phyloP scores from a whole-genome alignment of 805 yeast species.

The Metschnikowia rubicola region DNA sequence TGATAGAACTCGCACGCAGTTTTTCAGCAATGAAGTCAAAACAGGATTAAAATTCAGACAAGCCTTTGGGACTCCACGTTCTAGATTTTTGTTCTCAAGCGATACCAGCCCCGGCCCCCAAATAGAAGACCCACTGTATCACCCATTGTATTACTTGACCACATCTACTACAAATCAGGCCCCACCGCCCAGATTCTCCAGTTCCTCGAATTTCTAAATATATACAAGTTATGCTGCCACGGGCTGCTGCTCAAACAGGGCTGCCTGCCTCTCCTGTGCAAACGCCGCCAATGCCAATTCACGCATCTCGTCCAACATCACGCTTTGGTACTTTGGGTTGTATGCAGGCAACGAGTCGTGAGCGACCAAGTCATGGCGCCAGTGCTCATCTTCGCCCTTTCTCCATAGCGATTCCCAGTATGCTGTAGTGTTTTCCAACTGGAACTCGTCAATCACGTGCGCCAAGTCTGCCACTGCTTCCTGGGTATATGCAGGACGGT shows the following conservation, averaged over 20 bases:
- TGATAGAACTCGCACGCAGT: too few relatives aligned
- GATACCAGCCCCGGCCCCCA: background rate
- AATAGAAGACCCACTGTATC: background rate
- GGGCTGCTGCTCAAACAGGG: background rate
- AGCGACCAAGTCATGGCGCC: conserved; percentile 58
- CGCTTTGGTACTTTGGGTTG: conserved; percentile 65
- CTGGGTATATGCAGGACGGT: conserved; percentile 84
- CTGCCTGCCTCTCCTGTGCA: conserved; percentile 19
- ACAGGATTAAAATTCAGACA: too few relatives aligned
- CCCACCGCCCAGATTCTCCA: background rate
- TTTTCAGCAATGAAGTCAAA: too few relatives aligned
- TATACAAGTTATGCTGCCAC: conserved; percentile 1
- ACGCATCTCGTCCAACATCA: conserved; percentile 59
- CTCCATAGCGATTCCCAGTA: conserved; percentile 89
- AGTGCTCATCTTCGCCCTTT: conserved; percentile 71
- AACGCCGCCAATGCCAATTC: conserved; percentile 36
- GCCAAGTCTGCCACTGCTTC: conserved; percentile 87
- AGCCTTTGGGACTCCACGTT: too few relatives aligned
- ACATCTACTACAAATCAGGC: background rate
- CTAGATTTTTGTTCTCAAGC: background rate
- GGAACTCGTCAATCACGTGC: conserved; percentile 63
- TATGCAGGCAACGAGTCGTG: conserved; percentile 60
- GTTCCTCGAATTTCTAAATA: background rate
- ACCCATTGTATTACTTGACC: background rate
- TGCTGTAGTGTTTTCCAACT: conserved; percentile 46